phyloP scores from a whole-genome alignment of 768 basidiomycete genomes.

The Kwoniella sp. region DNA sequence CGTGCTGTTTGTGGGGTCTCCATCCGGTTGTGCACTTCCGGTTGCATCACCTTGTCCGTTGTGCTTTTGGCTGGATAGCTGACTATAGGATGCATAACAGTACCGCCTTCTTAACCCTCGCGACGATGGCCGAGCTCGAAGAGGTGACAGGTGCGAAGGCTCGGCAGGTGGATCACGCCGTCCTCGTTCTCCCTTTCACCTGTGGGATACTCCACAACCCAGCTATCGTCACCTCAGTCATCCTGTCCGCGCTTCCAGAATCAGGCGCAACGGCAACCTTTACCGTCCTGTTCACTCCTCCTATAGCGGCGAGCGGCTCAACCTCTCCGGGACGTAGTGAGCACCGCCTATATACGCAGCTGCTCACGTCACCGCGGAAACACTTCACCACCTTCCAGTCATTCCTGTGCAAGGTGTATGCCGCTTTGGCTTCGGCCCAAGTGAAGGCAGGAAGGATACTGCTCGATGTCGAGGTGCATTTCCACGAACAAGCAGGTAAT shows the following conservation, averaged over 20 bases:
- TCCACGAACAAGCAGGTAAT: constrained; percentile 56
- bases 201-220: constrained; percentile 10
- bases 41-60: no score
- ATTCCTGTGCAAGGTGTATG: constrained; percentile 77
- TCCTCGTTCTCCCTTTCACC: constrained; percentile 38
- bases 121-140: not conserved
- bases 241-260: constrained; percentile 4
- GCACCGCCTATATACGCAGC: constrained; percentile 4
- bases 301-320: not conserved
- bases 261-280: constrained; percentile 10
- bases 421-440: constrained; percentile 64
- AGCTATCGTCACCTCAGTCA: constrained; percentile 13
- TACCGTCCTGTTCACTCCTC: constrained; percentile 16
- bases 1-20: not conserved
- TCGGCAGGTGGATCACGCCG: constrained; percentile 2
- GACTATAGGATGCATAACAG: no score
- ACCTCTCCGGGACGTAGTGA: not conserved
- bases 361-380: constrained; percentile 13
- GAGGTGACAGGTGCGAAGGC: no score
- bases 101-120: no score
- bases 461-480: constrained; percentile 71
- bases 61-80: no score
- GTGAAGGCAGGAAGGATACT: constrained; percentile 63
- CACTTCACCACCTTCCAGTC: constrained; percentile 67
- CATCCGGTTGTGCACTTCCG: not conserved